A percentile compares a stretch with the other conserved stretches of the same genome.
Evolutionary conservation across 352 stramenopile genomes (phyloP).

Genomic region (Phytopythium litorale): DNA sequence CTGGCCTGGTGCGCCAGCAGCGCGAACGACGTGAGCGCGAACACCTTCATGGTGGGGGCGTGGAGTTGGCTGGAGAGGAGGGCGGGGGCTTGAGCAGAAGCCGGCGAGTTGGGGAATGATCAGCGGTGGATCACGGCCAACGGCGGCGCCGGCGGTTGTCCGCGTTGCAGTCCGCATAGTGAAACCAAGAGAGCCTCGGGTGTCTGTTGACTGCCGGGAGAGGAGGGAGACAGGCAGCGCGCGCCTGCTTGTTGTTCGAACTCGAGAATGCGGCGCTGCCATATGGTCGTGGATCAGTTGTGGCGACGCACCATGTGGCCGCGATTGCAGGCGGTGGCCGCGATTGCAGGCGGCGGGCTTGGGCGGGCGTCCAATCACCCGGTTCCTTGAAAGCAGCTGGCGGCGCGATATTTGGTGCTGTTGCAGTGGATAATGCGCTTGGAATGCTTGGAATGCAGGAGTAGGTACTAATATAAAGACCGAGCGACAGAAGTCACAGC

Average conservation of each 20-base stretch:
- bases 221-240: no score
- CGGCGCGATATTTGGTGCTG: no score
- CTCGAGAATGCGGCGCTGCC: no score
- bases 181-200: background rate
- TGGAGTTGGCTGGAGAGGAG: background rate
- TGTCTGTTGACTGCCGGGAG: background rate
- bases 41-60: slow-evolving; percentile 5
- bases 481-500: no score
- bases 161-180: background rate
- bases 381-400: background rate
- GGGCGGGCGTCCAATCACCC: background rate
- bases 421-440: no score
- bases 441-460: no score
- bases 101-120: slow-evolving; percentile 3
- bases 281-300: background rate
- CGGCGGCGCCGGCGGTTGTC: background rate
- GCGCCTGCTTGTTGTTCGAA: background rate
- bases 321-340: background rate
- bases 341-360: background rate
- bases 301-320: background rate
- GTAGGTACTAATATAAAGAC: no score
- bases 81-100: background rate
- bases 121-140: background rate
- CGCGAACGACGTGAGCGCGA: slow-evolving; percentile 18
- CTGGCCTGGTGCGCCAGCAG: slow-evolving; percentile 16